These are phyloP conservation scores for Drechmeria coniospora DNA, from an alignment of 2,329 filamentous ascomycete species.

Conservation along the genomic window DNA sequence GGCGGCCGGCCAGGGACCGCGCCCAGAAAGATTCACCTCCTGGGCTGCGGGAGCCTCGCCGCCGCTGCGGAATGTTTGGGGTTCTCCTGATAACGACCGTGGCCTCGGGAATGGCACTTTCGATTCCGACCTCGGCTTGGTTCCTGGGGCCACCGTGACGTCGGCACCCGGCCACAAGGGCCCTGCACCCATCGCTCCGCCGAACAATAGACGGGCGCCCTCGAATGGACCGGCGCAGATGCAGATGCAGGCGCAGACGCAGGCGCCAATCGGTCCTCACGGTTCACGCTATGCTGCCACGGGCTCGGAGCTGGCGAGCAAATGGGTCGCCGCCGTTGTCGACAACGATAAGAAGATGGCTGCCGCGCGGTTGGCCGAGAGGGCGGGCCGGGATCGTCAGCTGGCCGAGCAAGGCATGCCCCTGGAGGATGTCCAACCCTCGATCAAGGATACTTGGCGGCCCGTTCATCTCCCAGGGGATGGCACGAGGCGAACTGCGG, in stretches of 20 bases:
- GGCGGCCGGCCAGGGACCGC: conserved; percentile 23
- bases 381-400: conserved; percentile 26
- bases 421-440: conserved; percentile 27
- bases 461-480: conserved; percentile 23
- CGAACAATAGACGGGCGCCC: conserved; percentile 10
- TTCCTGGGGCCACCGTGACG: conserved; percentile 22
- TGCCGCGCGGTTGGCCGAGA: conserved; percentile 22
- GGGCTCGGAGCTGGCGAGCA: conserved; percentile 19
- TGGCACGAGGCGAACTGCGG: conserved; percentile 16
- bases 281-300: conserved; percentile 13
- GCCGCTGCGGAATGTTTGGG: conserved; percentile 52
- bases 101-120: conserved; percentile 69
- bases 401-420: conserved; percentile 28
- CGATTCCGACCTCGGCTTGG: conserved; percentile 40
- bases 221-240: conserved; percentile 11
- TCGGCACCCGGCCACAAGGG: conserved; percentile 19
- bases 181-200: conserved; percentile 31
- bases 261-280: conserved; percentile 17
- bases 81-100: conserved; percentile 53
- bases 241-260: too few relatives aligned
- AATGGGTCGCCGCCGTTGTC: conserved; percentile 27
- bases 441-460: conserved; percentile 40
- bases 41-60: conserved; percentile 33
- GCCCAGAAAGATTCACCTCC: conserved; percentile 31
- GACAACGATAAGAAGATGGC: conserved; percentile 30